A percentile compares a stretch with the other conserved stretches of the same genome.
These are phyloP conservation scores for Aristolochia contorta DNA, from an alignment of 164 flowering plant species.

Conservation along the genomic window DNA sequence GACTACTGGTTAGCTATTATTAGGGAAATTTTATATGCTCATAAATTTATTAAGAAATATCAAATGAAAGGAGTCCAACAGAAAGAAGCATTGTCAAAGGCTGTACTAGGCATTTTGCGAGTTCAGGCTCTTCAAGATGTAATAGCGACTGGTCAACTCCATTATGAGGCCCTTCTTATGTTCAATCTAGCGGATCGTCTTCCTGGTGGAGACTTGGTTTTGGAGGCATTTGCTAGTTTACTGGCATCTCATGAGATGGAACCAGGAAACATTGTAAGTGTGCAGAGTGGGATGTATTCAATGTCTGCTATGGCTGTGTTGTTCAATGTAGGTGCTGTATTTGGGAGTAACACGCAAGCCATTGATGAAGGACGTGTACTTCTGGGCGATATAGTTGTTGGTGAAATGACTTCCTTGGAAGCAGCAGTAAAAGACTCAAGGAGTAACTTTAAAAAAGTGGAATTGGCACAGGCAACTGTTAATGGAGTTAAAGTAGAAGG, in stretches of 20 bases:
- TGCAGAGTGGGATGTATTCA: conserved; percentile 47
- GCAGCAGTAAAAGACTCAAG: conserved; percentile 63
- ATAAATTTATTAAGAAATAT: conserved; percentile 58
- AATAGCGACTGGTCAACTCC: conserved; percentile 22
- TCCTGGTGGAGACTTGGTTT: conserved; percentile 90
- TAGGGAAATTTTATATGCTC: conserved; percentile 65
- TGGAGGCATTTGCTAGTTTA: conserved; percentile 70
- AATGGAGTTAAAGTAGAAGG: conserved; percentile 96
- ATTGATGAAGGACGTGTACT: conserved; percentile 32
- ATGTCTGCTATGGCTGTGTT: conserved; percentile 51
- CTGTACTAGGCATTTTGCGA: conserved; percentile 76
- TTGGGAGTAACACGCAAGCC: conserved; percentile 36
- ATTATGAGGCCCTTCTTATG: conserved; percentile 56
- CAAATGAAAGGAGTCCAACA: conserved; percentile 45
- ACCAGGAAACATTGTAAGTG: conserved; percentile 17
- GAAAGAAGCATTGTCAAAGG: conserved; percentile 70
- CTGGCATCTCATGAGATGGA: conserved; percentile 36
- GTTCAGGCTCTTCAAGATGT: conserved; percentile 72
- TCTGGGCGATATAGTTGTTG: conserved; percentile 83
- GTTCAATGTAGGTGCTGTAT: conserved; percentile 56
- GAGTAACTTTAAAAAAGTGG: conserved; percentile 58
- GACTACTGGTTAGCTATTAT: conserved; percentile 92
- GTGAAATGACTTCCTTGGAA: conserved; percentile 60
- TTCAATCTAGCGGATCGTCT: conserved; percentile 83
- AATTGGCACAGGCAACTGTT: conserved; percentile 72